Conservation (phyloP, 805 yeast genomes). For the Lipomyces lipofer region DNA sequence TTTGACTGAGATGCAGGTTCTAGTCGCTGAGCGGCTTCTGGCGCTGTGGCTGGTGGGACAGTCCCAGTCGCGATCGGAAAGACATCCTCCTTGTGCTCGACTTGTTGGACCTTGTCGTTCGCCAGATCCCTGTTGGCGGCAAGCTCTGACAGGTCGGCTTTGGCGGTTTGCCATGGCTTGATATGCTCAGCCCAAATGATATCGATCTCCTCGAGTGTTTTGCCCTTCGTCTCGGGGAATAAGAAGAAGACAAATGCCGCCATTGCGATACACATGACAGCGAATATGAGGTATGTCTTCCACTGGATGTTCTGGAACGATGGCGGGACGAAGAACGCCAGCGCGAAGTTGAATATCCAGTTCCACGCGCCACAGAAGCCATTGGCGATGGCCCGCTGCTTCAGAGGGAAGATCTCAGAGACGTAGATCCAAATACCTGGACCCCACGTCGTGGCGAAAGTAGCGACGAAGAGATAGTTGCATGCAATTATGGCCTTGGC, state of each 20-base stretch:
- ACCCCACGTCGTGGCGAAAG: slow-evolving; percentile 56
- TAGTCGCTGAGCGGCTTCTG: no score
- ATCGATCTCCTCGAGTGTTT: slow-evolving; percentile 71
- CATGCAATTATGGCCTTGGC: slow-evolving; percentile 50
- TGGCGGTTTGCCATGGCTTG: slow-evolving; percentile 32
- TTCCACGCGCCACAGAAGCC: slow-evolving; percentile 60
- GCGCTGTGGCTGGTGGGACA: no score
- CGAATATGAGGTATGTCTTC: slow-evolving; percentile 60
- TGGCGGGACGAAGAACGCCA: slow-evolving; percentile 44
- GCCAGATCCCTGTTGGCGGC: slow-evolving; percentile 15
- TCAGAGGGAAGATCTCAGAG: slow-evolving; percentile 61
- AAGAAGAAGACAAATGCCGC: slow-evolving; percentile 49
- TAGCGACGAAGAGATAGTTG: slow-evolving; percentile 55
- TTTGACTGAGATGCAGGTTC: no score
- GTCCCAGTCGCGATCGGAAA: no score
- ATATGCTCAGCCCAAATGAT: slow-evolving; percentile 45
- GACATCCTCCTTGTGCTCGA: slow-evolving; percentile 14
- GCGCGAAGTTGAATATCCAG: slow-evolving; percentile 66
- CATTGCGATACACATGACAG: slow-evolving; percentile 52
- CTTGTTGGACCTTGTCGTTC: slow-evolving; percentile 7
- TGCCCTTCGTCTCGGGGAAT: slow-evolving; percentile 72
- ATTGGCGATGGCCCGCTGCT: slow-evolving; percentile 66
- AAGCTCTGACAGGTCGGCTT: slow-evolving; percentile 16
- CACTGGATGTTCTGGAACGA: slow-evolving; percentile 57
- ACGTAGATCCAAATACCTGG: slow-evolving; percentile 60